Base-by-base conservation (phyloP, 1,284 basidiomycete species). In the Pyrrhoderma lamaoense region DNA sequence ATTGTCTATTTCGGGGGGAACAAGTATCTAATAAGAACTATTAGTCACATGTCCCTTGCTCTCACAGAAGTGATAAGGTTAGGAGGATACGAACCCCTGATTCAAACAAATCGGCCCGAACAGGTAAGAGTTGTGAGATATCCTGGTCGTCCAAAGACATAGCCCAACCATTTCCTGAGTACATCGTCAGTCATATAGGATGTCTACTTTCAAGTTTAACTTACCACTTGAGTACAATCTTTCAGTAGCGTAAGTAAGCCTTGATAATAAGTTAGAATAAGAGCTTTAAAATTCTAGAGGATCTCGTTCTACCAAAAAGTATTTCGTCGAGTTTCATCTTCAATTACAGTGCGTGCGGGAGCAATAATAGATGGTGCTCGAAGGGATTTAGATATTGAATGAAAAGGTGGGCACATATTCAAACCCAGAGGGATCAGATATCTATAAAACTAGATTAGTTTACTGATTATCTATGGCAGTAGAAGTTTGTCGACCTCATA, bases 301-400 rank as follows among this genome's bases (percentile, higher is more conserved):
- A 31, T 5, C 11, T 5, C 11, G 11, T 31, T 11, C 5, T 31
- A 62, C 85, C 85, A 89, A 60, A 87, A 87, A 0, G 77, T 72
- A 60, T 86, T 87, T 49, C 84, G 70, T 52, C 84, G 70, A 39
- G 70, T 76, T 64, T 87, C 85, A 45, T 85, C 84, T 62, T 88
- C 84, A 7, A 80, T 67, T 1, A 79, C 73, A 45, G 73, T 80
- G 38, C 69, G 67, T 8, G 84, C 77, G 2, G 78, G 70, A 1
- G 74, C 69, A 18, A 86, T 64, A 45, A 86, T 75, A 8, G 80
- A 78, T 21, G 76, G 68, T 0, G 78, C 72, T 21, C 77, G 68
- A 38, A 72, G 64, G 8, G 71, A 69, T 42, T 76, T 77, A 4
- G 76, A 70, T 39, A 83, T 77, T 0, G 79, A 77, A 62, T 77